Conservation (phyloP, 2,329 filamentous ascomycete species). For the Xylariaceae sp. region DNA sequence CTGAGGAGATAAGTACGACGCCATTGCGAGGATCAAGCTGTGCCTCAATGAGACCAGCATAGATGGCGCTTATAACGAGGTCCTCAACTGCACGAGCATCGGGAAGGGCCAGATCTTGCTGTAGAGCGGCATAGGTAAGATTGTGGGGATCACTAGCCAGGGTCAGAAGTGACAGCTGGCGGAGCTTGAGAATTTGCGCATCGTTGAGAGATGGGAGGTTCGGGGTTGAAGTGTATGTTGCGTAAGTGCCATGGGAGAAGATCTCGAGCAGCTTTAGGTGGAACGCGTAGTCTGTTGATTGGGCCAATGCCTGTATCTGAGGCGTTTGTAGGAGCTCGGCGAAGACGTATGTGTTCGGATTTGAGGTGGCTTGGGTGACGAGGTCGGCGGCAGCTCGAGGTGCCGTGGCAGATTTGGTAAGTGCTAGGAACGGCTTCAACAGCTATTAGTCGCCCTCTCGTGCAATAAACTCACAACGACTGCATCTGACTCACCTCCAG, state of each 20-base stretch:
- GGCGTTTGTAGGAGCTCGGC: slow-evolving; percentile 82
- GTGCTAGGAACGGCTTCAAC: slow-evolving; percentile 76
- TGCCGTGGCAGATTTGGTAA: slow-evolving; percentile 80
- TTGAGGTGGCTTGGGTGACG: slow-evolving; percentile 82
- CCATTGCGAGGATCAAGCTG: slow-evolving; percentile 77
- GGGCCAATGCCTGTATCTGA: slow-evolving; percentile 69
- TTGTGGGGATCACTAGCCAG: slow-evolving; percentile 64
- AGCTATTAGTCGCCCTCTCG: slow-evolving; percentile 3
- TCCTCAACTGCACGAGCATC: slow-evolving; percentile 72
- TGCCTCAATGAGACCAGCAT: slow-evolving; percentile 74
- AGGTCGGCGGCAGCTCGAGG: slow-evolving; percentile 82
- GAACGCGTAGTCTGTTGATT: slow-evolving; percentile 54
- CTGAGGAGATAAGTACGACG: slow-evolving; percentile 70
- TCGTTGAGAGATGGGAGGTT: slow-evolving; percentile 67
- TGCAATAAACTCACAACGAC: no score
- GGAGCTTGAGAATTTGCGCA: slow-evolving; percentile 77
- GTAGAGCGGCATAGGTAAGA: slow-evolving; percentile 71
- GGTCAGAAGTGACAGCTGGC: slow-evolving; percentile 82
- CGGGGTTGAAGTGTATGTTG: slow-evolving; percentile 57
- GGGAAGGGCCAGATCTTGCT: slow-evolving; percentile 61
- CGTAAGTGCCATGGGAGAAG: slow-evolving; percentile 90
- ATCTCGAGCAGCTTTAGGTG: slow-evolving; percentile 74
- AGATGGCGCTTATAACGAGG: slow-evolving; percentile 82
- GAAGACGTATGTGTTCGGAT: slow-evolving; percentile 87
- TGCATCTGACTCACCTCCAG: slow-evolving; percentile 50